phyloP scores from a whole-genome alignment of 2,329 filamentous ascomycete genomes.

The Orbilia javanica region DNA sequence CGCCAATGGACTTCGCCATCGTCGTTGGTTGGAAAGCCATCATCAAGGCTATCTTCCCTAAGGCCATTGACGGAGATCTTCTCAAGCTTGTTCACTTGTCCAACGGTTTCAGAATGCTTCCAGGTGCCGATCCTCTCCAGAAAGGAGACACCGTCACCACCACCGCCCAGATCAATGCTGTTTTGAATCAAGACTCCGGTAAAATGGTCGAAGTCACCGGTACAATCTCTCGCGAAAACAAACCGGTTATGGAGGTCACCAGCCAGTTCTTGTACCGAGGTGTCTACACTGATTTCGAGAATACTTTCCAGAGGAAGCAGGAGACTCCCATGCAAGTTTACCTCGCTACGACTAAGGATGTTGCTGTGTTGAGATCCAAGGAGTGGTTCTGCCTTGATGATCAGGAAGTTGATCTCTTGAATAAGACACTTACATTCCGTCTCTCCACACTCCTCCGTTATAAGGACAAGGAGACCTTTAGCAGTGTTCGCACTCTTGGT shows the following conservation, averaged over 20 bases:
- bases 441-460: conserved; percentile 90
- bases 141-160: conserved; percentile 94
- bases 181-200: conserved; percentile 96
- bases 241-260: conserved; percentile 96
- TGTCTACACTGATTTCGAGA: conserved; percentile 91
- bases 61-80: conserved; percentile 93
- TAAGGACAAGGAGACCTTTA: conserved; percentile 94
- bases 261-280: conserved; percentile 98
- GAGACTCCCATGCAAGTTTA: conserved; percentile 96
- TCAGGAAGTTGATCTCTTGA: conserved; percentile 85
- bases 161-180: conserved; percentile 94
- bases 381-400: conserved; percentile 96
- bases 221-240: conserved; percentile 85
- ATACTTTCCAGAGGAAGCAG: conserved; percentile 97
- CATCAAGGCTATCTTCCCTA: conserved; percentile 98
- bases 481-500: conserved; percentile 89
- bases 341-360: conserved; percentile 86
- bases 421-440: conserved; percentile 95
- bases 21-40: conserved; percentile 99
- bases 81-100: conserved; percentile 96
- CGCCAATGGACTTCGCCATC: conserved; percentile 98
- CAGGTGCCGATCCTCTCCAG: conserved; percentile 92
- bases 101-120: conserved; percentile 98
- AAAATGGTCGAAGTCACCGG: conserved; percentile 99
- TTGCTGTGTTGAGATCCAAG: conserved; percentile 94